Conservation (phyloP, 129 eudicot species). For the Pseudognaphalium luteoalbum region DNA sequence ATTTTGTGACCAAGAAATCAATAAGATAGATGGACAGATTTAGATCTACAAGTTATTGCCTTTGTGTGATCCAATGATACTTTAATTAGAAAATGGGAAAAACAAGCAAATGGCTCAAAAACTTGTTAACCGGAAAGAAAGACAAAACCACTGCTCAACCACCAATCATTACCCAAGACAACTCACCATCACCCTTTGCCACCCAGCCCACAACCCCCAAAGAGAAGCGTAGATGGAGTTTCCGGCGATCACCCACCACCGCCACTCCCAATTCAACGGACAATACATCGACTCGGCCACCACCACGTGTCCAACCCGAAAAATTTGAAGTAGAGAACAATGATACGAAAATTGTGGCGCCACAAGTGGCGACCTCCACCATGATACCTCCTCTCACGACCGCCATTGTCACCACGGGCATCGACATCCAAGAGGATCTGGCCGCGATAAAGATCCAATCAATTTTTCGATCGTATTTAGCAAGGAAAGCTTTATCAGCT, state of each 20-base stretch:
- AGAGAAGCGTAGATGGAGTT: slow-evolving; percentile 89
- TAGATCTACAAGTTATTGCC: slow-evolving; percentile 42
- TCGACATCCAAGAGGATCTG: slow-evolving; percentile 22
- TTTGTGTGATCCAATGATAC: slow-evolving; percentile 32
- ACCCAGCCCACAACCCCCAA: slow-evolving; percentile 50
- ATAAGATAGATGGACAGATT: slow-evolving; percentile 27
- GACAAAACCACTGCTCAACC: slow-evolving; percentile 39
- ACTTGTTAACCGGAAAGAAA: slow-evolving; percentile 68
- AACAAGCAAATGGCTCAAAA: slow-evolving; percentile 70
- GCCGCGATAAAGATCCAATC: slow-evolving; percentile 76
- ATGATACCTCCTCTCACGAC: slow-evolving; percentile 29
- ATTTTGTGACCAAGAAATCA: slow-evolving; percentile 27
- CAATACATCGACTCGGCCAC: slow-evolving; percentile 7
- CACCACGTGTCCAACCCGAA: slow-evolving; percentile 18
- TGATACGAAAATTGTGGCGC: slow-evolving; percentile 38
- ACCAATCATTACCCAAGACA: slow-evolving; percentile 29
- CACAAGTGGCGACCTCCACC: slow-evolving; percentile 50
- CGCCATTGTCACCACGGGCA: not conserved
- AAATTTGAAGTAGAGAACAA: slow-evolving; percentile 36
- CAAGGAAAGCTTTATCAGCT: slow-evolving; percentile 85
- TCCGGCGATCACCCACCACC: slow-evolving; percentile 66
- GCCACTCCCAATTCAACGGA: slow-evolving; percentile 26
- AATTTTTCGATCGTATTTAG: slow-evolving; percentile 72
- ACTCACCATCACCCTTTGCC: slow-evolving; percentile 45
- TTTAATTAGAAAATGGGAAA: slow-evolving; percentile 73